phyloP scores from a whole-genome alignment of 768 basidiomycete species.

The Mycena chlorophos region DNA sequence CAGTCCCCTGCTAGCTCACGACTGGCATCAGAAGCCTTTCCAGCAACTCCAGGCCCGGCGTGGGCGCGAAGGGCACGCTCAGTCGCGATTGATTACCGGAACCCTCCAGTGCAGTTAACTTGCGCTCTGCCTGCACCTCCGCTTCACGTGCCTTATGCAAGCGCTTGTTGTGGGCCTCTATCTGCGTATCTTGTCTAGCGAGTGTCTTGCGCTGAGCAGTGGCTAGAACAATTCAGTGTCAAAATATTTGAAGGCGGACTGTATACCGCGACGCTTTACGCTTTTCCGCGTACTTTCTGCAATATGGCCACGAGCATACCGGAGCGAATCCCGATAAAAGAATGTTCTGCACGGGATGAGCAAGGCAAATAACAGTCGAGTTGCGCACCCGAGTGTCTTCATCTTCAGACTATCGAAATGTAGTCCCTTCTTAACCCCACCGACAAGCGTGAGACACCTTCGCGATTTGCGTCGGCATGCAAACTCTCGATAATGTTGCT shows the following conservation, averaged over 20 bases:
- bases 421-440: background rate
- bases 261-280: background rate
- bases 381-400: background rate
- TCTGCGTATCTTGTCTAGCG: background rate
- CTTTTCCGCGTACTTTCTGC: background rate
- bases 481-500: slow-evolving; percentile 30
- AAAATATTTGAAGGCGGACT: background rate
- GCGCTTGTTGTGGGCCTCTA: background rate
- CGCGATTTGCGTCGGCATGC: slow-evolving; percentile 29
- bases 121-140: background rate
- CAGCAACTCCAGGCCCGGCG: background rate
- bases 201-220: background rate
- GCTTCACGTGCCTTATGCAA: background rate
- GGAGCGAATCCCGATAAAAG: background rate
- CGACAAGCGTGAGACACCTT: slow-evolving; percentile 21
- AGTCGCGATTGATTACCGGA: background rate
- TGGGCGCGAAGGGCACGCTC: background rate
- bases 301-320: background rate
- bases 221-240: background rate
- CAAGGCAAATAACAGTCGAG: background rate
- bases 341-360: background rate
- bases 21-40: background rate
- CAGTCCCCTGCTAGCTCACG: background rate
- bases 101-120: background rate
- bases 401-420: background rate